Evolutionary conservation across 768 basidiomycete genomes (phyloP).

Genomic region (Coprinopsis strossmayeri): DNA sequence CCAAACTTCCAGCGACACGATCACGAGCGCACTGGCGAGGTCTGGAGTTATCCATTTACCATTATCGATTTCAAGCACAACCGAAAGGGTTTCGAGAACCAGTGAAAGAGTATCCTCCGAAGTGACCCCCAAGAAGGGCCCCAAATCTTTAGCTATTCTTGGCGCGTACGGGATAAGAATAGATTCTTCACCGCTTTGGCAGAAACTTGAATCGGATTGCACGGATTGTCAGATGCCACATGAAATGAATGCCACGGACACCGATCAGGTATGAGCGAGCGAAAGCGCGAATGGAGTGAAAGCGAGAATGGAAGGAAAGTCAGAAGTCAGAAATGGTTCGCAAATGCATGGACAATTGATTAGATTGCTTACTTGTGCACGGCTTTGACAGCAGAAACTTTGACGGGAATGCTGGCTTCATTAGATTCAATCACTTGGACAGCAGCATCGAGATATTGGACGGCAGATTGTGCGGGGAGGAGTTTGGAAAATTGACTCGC

Average conservation of each 20-base stretch:
- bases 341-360: background rate
- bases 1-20: slow-evolving; percentile 76
- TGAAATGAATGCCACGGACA: slow-evolving; percentile 8
- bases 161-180: slow-evolving; percentile 59
- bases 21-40: slow-evolving; percentile 58
- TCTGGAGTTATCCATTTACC: slow-evolving; percentile 67
- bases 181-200: slow-evolving; percentile 53
- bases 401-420: slow-evolving; percentile 77
- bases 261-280: too few species aligned
- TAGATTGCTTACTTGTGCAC: slow-evolving; percentile 69
- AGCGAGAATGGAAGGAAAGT: background rate
- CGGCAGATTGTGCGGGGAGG: slow-evolving; percentile 64
- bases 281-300: background rate
- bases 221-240: too few species aligned
- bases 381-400: slow-evolving; percentile 90
- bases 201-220: slow-evolving; percentile 70
- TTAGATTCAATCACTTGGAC: slow-evolving; percentile 75
- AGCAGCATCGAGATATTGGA: slow-evolving; percentile 84
- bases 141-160: slow-evolving; percentile 73
- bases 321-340: background rate
- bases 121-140: slow-evolving; percentile 73
- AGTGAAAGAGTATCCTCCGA: slow-evolving; percentile 87
- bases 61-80: slow-evolving; percentile 67
- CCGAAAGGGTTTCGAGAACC: slow-evolving; percentile 79
- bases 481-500: slow-evolving; percentile 81